Evolutionary conservation across 345 rosid species (phyloP).

Genomic region (Acer negundo): DNA sequence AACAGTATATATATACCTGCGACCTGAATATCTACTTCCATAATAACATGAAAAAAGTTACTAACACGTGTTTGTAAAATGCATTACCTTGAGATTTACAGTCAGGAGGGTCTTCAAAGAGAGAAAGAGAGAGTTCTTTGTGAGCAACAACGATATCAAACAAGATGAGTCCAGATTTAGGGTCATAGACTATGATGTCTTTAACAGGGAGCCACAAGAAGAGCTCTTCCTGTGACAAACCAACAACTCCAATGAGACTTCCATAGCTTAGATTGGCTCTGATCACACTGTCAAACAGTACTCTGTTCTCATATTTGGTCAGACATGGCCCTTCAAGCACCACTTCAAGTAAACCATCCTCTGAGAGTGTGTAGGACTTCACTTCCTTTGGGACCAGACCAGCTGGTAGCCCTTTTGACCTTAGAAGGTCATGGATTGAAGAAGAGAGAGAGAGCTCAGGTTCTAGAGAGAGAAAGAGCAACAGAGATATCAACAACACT

Average conservation of each 20-base stretch:
- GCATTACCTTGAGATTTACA: conserved; percentile 63
- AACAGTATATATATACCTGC: no score
- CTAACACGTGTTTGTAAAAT: no score
- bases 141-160: conserved; percentile 91
- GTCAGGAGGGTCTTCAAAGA: conserved; percentile 84
- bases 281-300: conserved; percentile 65
- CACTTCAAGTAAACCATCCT: conserved; percentile 76
- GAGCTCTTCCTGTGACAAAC: conserved; percentile 77
- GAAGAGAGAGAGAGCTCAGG: conserved; percentile 16
- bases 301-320: conserved; percentile 66
- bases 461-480: conserved; percentile 16
- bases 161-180: conserved; percentile 75
- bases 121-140: conserved; percentile 76
- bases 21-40: no score
- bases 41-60: no score
- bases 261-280: conserved; percentile 85
- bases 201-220: conserved; percentile 87
- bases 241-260: conserved; percentile 69
- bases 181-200: conserved; percentile 78
- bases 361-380: conserved; percentile 57
- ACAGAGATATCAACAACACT: conserved; percentile 17
- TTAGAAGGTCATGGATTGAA: conserved; percentile 75
- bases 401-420: conserved; percentile 75
- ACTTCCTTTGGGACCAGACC: conserved; percentile 84
- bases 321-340: conserved; percentile 73